Evolutionary conservation across 1,139 yeast genomes (phyloP), one percentile per base, ranked within the genome.

Genomic region (Candida tetrigidarum): DNA sequence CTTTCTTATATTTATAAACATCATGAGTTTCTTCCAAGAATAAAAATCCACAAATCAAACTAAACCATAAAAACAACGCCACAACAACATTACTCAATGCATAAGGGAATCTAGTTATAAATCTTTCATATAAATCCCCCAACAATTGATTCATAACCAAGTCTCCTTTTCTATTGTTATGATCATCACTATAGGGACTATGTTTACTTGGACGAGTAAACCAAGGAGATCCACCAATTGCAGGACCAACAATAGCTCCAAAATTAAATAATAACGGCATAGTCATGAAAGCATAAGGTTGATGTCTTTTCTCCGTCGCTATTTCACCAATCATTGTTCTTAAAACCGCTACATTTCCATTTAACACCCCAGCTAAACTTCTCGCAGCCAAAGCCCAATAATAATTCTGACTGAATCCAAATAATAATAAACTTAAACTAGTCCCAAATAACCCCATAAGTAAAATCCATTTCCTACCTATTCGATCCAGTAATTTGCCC

Each of bases 11-110:
- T 52, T 67, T 72, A 43, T 62, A 63, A 30, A 62, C 59, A 16
- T 69, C 75, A 55, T 80, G 84, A 3, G 87, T 80, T 58, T 84
- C 90, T 56, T 83, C 86, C 30, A 84, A 60, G 53, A 83, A 82
- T 39, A 84, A 68, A 42, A 78, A 63, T 2, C 76, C 81, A 29
- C 69, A 51, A 2, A 69, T 19, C 14, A 71, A 51, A 20, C 82
- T 74, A 33, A 66, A 40, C 59, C 64, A 56, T 26, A 82, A 62
- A 41, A 78, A 63, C 2, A 54, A 5, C 4, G 81, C 74, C 15
- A 83, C 82, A 3, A 78, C 80, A 8, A 84, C 55, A 56, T 83
- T 84, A 4, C 86, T 82, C 50, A 83, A 63, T 1, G 85, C 81
- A 55, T 81, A 84, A 0, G 89, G 89, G 55, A 72, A 71, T 34